Conservation (phyloP, 148 eudicot genomes). For the Vaccinium myrtillus region DNA sequence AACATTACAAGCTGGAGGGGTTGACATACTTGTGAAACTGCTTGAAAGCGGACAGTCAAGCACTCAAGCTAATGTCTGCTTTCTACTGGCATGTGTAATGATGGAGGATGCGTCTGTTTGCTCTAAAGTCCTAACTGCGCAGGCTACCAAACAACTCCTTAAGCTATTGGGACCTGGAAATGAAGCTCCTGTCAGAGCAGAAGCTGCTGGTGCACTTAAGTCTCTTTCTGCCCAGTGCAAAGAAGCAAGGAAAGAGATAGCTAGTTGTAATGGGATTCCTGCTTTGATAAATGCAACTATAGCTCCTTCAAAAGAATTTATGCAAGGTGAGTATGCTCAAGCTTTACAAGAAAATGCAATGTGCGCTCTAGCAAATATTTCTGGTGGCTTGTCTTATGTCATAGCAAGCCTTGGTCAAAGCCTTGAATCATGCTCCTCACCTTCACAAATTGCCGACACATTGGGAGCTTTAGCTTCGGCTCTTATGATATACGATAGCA, state of each 20-base stretch:
- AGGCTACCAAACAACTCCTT: conserved; percentile 79
- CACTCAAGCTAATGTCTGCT: conserved; percentile 94
- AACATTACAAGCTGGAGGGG: conserved; percentile 86
- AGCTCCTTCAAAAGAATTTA: conserved; percentile 98
- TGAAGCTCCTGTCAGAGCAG: conserved; percentile 92
- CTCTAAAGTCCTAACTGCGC: conserved; percentile 62
- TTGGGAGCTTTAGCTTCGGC: conserved; percentile 98
- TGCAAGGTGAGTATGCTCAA: conserved; percentile 98
- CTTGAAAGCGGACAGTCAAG: conserved; percentile 63
- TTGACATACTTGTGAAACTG: conserved; percentile 78
- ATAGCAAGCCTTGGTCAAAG: conserved; percentile 97
- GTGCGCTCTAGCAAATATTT: conserved; percentile 98
- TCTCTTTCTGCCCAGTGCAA: conserved; percentile 95
- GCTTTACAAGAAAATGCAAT: conserved; percentile 98
- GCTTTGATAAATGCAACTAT: conserved; percentile 94
- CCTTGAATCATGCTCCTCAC: conserved; percentile 88
- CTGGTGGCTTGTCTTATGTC: conserved; percentile 96
- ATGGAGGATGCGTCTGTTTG: conserved; percentile 94
- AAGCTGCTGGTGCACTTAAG: conserved; percentile 91
- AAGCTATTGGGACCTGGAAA: conserved; percentile 90
- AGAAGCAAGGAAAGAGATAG: conserved; percentile 84
- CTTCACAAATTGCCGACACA: conserved; percentile 91
- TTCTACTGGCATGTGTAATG: conserved; percentile 88
- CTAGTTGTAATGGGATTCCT: conserved; percentile 85
- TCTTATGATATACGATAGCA: conserved; percentile 88